phyloP scores from a whole-genome alignment of 768 basidiomycete genomes.

The Leucosporidium scottii region DNA sequence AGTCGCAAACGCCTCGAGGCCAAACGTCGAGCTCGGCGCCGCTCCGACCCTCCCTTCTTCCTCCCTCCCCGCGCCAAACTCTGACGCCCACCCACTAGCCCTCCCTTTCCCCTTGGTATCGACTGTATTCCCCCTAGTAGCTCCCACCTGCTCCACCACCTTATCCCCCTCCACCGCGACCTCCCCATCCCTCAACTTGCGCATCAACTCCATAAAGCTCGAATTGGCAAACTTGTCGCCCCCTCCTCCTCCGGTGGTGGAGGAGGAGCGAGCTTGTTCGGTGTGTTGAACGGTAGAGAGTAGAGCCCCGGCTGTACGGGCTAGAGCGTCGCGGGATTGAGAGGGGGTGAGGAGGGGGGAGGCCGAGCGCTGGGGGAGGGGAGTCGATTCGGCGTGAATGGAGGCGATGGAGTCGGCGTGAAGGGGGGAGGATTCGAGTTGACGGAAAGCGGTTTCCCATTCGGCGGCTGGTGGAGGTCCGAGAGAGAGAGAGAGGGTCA shows the following conservation, averaged over 20 bases:
- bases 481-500: not conserved
- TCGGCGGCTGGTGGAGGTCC: constrained; percentile 6
- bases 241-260: not conserved
- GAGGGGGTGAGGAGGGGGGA: constrained; percentile 25
- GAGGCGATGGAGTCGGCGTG: not conserved
- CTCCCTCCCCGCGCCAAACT: constrained; percentile 29
- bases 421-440: constrained; percentile 20
- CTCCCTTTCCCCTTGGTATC: constrained; percentile 22
- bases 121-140: constrained; percentile 29
- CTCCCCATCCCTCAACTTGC: constrained; percentile 68
- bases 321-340: constrained; percentile 56
- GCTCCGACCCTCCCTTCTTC: constrained; percentile 22
- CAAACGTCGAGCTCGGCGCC: not conserved
- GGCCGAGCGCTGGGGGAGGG: constrained; percentile 16
- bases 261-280: constrained; percentile 3
- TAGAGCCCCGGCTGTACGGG: constrained; percentile 68
- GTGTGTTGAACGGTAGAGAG: constrained; percentile 55
- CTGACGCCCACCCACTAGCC: constrained; percentile 35
- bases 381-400: constrained; percentile 8
- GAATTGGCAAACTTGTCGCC: constrained; percentile 73
- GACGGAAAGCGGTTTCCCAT: constrained; percentile 36
- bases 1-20: constrained; percentile 13
- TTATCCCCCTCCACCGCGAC: constrained; percentile 70
- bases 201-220: constrained; percentile 78
- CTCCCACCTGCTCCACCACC: constrained; percentile 51